Percentiles rank a stretch among this genome's conserved stretches.
Conservation (phyloP, 306 rosid species). For the Quercus aquifolioides region DNA sequence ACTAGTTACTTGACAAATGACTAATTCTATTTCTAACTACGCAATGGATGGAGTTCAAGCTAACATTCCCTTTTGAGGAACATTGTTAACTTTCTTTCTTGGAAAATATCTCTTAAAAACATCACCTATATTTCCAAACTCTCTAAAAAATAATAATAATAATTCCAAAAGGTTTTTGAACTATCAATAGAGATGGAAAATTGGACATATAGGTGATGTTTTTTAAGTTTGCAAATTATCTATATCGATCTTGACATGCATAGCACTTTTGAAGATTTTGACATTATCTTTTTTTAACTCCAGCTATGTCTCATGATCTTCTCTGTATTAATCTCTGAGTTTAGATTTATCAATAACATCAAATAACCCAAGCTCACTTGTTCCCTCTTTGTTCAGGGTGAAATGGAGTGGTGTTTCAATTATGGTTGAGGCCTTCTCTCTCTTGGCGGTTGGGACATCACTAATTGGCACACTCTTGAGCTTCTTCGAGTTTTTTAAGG, state of each 20-base stretch:
- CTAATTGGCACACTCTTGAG: slow-evolving; percentile 59
- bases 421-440: slow-evolving; percentile 76
- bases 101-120: background rate
- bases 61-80: background rate
- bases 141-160: too few species aligned
- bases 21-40: background rate
- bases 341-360: background rate
- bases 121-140: too few species aligned
- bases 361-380: background rate
- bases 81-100: background rate
- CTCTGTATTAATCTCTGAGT: background rate
- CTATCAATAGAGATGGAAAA: too few species aligned
- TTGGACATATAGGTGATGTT: too few species aligned
- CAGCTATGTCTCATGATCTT: background rate
- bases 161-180: too few species aligned
- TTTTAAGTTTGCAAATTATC: too few species aligned
- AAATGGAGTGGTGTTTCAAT: slow-evolving; percentile 55
- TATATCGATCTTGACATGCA: background rate
- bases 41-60: background rate
- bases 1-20: background rate
- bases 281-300: background rate
- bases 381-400: slow-evolving; percentile 33
- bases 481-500: slow-evolving; percentile 75
- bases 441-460: slow-evolving; percentile 67
- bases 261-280: background rate